These are phyloP conservation scores for Petunia secreta DNA, from an alignment of 257 asterid species.

Conservation along the genomic window DNA sequence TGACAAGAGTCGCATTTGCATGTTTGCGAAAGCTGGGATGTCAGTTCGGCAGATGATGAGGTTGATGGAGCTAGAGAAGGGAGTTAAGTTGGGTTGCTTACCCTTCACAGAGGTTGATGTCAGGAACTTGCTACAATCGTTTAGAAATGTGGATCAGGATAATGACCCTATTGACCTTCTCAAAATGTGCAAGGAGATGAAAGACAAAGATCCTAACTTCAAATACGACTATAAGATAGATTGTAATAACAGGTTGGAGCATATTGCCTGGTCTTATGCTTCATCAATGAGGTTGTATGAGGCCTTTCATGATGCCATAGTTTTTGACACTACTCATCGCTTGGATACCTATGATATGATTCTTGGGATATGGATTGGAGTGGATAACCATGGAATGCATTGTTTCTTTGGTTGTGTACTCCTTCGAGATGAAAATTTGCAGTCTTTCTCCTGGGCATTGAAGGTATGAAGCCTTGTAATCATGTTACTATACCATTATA, in stretches of 20 bases:
- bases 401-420: slow-evolving; percentile 68
- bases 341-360: slow-evolving; percentile 95
- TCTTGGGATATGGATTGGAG: slow-evolving; percentile 84
- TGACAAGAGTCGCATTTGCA: slow-evolving; percentile 82
- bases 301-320: slow-evolving; percentile 88
- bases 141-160: slow-evolving; percentile 83
- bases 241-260: slow-evolving; percentile 76
- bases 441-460: slow-evolving; percentile 80
- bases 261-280: slow-evolving; percentile 95
- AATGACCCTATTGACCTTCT: slow-evolving; percentile 85
- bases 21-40: slow-evolving; percentile 96
- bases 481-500: neutral
- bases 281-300: slow-evolving; percentile 85
- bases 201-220: slow-evolving; percentile 85
- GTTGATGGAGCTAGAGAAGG: slow-evolving; percentile 90
- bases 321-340: slow-evolving; percentile 94
- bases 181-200: slow-evolving; percentile 87
- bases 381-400: slow-evolving; percentile 59
- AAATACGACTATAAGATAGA: slow-evolving; percentile 81
- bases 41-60: slow-evolving; percentile 99
- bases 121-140: slow-evolving; percentile 85
- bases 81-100: slow-evolving; percentile 87
- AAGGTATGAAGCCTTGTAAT: slow-evolving; percentile 57
- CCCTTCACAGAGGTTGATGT: slow-evolving; percentile 97
- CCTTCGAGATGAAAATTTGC: slow-evolving; percentile 64